Evolutionary conservation across 2,329 filamentous ascomycete species (phyloP).

Genomic region (Alternaria panax): DNA sequence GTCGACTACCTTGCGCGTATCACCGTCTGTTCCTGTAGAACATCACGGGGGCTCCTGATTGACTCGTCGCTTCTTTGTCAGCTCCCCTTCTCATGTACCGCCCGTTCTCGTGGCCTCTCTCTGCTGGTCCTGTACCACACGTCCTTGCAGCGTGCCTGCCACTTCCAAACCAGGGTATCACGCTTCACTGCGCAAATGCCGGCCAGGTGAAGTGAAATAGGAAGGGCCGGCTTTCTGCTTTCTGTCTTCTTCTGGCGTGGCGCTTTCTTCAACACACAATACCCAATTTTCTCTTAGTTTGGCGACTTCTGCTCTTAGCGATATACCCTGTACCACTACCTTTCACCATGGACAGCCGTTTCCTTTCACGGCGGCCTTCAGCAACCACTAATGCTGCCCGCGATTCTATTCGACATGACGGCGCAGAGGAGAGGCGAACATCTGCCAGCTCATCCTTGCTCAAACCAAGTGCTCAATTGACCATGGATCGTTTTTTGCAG

Average conservation of each 20-base stretch:
- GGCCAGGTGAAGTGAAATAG: constrained; percentile 31
- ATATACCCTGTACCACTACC: constrained; percentile 45
- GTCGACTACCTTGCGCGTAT: constrained; percentile 37
- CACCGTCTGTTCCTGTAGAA: constrained; percentile 46
- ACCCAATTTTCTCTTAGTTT: constrained; percentile 17
- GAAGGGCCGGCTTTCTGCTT: constrained; percentile 18
- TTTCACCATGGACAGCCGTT: constrained; percentile 41
- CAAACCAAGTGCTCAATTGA: constrained; percentile 51
- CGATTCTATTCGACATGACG: constrained; percentile 23
- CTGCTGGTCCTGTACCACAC: constrained; percentile 31
- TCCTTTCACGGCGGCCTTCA: constrained; percentile 30
- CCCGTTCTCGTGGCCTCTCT: constrained; percentile 23
- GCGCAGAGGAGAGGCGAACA: constrained; percentile 17
- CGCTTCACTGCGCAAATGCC: constrained; percentile 40
- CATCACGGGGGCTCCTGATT: constrained; percentile 39
- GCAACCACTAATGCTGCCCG: constrained; percentile 24
- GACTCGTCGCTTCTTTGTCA: constrained; percentile 25
- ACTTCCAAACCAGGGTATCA: constrained; percentile 29
- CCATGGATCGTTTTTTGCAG: constrained; percentile 54
- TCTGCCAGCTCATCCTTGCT: constrained; percentile 42
- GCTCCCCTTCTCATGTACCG: constrained; percentile 15
- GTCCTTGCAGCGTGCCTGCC: constrained; percentile 36
- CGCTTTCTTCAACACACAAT: constrained; percentile 16
- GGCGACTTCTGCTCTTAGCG: constrained; percentile 24
- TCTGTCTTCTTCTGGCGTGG: constrained; percentile 13